Evolutionary conservation across 805 yeast genomes (phyloP).

Genomic region (Hanseniaspora clermontiae): DNA sequence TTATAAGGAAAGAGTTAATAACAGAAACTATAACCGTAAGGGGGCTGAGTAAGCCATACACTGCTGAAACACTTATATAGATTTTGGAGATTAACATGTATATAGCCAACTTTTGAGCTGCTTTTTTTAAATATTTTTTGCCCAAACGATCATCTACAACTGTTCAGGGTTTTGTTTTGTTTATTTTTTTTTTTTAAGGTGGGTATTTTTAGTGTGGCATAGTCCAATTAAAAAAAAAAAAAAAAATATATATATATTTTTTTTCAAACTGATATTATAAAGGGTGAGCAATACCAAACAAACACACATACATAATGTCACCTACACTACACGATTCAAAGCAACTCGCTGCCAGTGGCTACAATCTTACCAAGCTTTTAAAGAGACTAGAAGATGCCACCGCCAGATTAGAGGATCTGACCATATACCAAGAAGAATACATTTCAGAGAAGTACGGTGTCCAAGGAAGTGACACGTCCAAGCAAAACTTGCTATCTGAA

Average conservation of each 20-base stretch:
- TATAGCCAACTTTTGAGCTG: too few relatives aligned
- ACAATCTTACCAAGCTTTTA: constrained; percentile 68
- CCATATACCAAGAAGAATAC: constrained; percentile 59
- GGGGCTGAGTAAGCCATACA: not conserved
- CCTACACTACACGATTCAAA: constrained; percentile 10
- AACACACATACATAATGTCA: constrained; percentile 16
- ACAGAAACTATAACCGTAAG: constrained; percentile 20
- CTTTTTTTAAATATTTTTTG: too few relatives aligned
- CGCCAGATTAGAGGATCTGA: constrained; percentile 79
- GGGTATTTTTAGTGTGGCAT: too few relatives aligned
- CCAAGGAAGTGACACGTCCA: not conserved
- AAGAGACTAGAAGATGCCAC: constrained; percentile 87
- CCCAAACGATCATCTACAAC: too few relatives aligned
- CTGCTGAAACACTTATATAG: too few relatives aligned
- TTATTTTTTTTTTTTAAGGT: too few relatives aligned
- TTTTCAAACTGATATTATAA: not conserved
- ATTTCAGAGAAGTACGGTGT: constrained; percentile 24
- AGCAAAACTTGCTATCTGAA: not conserved
- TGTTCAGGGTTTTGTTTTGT: too few relatives aligned
- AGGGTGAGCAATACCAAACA: not conserved
- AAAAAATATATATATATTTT: not conserved
- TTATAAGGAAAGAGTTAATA: constrained; percentile 59
- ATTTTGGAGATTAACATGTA: too few relatives aligned
- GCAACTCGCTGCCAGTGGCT: constrained; percentile 45
- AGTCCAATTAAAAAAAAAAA: too few relatives aligned